phyloP scores from a whole-genome alignment of 805 yeast species.

The Spathaspora hagerdaliae region DNA sequence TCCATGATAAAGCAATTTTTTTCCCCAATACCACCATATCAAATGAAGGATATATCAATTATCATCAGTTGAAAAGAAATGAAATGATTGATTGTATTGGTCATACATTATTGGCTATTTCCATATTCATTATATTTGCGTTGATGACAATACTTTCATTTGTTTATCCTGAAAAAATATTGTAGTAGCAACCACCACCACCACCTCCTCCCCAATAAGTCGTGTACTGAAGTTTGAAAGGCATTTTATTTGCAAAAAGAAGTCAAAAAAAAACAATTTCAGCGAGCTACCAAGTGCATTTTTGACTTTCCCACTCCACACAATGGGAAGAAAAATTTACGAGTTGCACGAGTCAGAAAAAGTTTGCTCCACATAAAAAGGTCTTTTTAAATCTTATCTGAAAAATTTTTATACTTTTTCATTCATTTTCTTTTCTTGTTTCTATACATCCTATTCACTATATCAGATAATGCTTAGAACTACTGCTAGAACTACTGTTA shows the following conservation, averaged over 20 bases:
- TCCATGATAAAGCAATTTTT: not conserved
- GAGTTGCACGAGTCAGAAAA: not conserved
- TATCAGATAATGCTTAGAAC: constrained; percentile 9
- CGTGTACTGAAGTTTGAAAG: too few relatives aligned
- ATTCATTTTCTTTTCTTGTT: not conserved
- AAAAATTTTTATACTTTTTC: not conserved
- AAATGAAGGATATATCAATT: not conserved
- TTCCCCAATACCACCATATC: too few relatives aligned
- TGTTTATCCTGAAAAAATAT: too few relatives aligned
- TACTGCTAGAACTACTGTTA: constrained; percentile 4
- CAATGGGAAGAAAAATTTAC: not conserved
- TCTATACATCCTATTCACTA: not conserved
- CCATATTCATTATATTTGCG: constrained; percentile 6
- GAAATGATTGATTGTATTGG: constrained; percentile 5
- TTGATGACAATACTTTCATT: not conserved
- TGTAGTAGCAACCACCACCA: too few relatives aligned
- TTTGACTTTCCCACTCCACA: not conserved
- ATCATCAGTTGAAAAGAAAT: constrained; percentile 5
- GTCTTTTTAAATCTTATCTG: not conserved
- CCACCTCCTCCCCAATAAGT: too few relatives aligned
- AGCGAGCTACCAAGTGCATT: not conserved
- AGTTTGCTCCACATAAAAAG: constrained; percentile 1
- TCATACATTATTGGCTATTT: constrained; percentile 7
- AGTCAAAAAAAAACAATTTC: not conserved
- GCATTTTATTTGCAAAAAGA: too few relatives aligned